These are phyloP conservation scores for Peribolospora baueri DNA, from an alignment of 768 basidiomycete species.

Conservation along the genomic window DNA sequence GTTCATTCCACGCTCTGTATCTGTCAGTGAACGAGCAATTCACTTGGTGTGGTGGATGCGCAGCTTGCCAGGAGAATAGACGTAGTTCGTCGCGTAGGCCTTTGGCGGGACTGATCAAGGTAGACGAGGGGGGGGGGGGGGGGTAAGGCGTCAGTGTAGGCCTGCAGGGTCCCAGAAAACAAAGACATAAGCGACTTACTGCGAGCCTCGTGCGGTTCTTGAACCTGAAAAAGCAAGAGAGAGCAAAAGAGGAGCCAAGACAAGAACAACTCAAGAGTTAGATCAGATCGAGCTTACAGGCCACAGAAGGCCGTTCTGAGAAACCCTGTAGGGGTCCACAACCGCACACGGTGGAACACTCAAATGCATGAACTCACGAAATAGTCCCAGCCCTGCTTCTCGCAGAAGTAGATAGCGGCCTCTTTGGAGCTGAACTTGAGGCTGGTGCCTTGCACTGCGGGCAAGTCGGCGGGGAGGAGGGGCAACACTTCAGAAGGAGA, in stretches of 20 bases:
- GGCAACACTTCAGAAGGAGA: not conserved
- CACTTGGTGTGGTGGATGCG: slow-evolving; percentile 74
- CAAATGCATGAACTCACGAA: not conserved
- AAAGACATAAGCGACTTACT: slow-evolving; percentile 7
- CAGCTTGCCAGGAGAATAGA: slow-evolving; percentile 54
- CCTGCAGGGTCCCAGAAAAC: not conserved
- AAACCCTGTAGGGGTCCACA: slow-evolving; percentile 6
- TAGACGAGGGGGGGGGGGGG: slow-evolving; percentile 25
- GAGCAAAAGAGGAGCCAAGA: slow-evolving; percentile 16
- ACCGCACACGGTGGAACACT: not conserved
- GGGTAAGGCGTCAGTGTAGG: slow-evolving; percentile 8
- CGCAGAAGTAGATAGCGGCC: slow-evolving; percentile 80
- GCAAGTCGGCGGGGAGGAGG: not conserved
- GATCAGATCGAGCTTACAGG: not conserved
- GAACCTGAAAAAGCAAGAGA: slow-evolving; percentile 27
- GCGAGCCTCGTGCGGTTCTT: slow-evolving; percentile 23
- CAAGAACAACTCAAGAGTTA: slow-evolving; percentile 26
- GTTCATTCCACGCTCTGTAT: too few relatives aligned
- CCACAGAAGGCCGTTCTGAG: not conserved
- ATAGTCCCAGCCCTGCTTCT: slow-evolving; percentile 57
- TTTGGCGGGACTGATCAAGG: slow-evolving; percentile 28
- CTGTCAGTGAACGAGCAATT: too few relatives aligned
- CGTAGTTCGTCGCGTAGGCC: slow-evolving; percentile 42
- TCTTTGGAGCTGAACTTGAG: slow-evolving; percentile 62
- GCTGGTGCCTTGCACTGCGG: slow-evolving; percentile 50